phyloP scores from a whole-genome alignment of 257 asterid species.

The Ballota nigra region DNA sequence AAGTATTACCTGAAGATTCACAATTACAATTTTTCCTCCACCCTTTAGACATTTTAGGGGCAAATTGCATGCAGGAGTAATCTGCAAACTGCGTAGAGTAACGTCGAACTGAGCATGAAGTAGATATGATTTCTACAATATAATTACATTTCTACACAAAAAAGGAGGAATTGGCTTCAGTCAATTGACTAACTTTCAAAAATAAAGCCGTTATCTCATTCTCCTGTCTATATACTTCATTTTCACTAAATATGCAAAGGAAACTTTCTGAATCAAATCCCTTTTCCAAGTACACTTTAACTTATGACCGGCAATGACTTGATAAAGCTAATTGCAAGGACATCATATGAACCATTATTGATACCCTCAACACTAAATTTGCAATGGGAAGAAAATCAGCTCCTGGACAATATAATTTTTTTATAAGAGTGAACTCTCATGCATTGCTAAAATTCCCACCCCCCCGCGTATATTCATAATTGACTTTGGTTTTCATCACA shows the following conservation, averaged over 20 bases:
- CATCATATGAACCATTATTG: constrained; percentile 7
- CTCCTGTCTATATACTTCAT: background rate
- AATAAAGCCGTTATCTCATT: background rate
- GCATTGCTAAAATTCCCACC: background rate
- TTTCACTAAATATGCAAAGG: background rate
- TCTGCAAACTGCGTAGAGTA: constrained; percentile 78
- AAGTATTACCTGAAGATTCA: constrained; percentile 83
- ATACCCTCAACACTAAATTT: constrained; percentile 7
- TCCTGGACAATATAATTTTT: background rate
- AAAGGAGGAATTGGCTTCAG: background rate
- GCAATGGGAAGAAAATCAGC: constrained; percentile 13
- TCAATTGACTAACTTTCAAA: background rate
- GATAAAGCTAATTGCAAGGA: constrained; percentile 9
- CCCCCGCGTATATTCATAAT: background rate
- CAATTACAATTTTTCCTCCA: constrained; percentile 89
- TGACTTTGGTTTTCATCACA: background rate
- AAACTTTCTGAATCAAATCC: background rate
- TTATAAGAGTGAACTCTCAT: background rate
- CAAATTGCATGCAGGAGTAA: constrained; percentile 96
- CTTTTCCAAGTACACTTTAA: background rate
- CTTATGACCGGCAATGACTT: constrained; percentile 7
- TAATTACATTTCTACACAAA: background rate
- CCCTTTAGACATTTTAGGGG: constrained; percentile 81
- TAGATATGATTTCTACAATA: background rate
- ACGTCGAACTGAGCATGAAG: constrained; percentile 5